Conservation (phyloP, 257 asterid species). For the Solanum medicagineum region DNA sequence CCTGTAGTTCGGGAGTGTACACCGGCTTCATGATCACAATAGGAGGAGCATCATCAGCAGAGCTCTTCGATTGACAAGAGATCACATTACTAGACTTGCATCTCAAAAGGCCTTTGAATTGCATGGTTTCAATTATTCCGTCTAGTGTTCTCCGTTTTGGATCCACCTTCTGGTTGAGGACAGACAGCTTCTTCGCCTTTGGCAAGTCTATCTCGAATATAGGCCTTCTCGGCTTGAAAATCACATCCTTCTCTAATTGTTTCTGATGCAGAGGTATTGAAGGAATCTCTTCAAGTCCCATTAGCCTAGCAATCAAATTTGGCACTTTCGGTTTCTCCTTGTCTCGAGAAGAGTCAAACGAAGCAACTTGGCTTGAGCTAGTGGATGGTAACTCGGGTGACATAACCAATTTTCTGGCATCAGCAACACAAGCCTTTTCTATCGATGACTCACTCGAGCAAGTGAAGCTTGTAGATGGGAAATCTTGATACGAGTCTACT, state of each 20-base stretch:
- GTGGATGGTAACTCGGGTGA: constrained; percentile 27
- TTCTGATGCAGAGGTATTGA: constrained; percentile 1
- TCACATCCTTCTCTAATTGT: constrained; percentile 11
- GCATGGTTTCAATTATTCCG: constrained; percentile 41
- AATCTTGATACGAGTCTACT: neutral
- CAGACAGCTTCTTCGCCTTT: constrained; percentile 31
- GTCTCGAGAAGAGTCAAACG: constrained; percentile 25
- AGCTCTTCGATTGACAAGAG: neutral
- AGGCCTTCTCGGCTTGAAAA: constrained; percentile 10
- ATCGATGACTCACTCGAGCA: neutral
- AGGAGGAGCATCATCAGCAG: constrained; percentile 24
- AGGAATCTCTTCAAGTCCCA: constrained; percentile 58
- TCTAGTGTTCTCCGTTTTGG: constrained; percentile 29
- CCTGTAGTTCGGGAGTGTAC: neutral
- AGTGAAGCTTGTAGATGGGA: neutral
- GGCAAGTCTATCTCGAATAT: constrained; percentile 47
- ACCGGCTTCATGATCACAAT: constrained; percentile 3
- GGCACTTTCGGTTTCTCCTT: constrained; percentile 30
- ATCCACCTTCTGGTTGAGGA: constrained; percentile 19
- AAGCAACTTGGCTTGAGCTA: constrained; percentile 35
- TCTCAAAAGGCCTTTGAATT: constrained; percentile 45
- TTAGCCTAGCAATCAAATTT: constrained; percentile 62
- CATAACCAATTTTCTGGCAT: constrained; percentile 6
- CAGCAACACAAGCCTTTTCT: constrained; percentile 1
- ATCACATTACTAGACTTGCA: constrained; percentile 7